These are phyloP conservation scores for Solanum hybrid DNA, from an alignment of 305 asterid species.

Conservation along the genomic window DNA sequence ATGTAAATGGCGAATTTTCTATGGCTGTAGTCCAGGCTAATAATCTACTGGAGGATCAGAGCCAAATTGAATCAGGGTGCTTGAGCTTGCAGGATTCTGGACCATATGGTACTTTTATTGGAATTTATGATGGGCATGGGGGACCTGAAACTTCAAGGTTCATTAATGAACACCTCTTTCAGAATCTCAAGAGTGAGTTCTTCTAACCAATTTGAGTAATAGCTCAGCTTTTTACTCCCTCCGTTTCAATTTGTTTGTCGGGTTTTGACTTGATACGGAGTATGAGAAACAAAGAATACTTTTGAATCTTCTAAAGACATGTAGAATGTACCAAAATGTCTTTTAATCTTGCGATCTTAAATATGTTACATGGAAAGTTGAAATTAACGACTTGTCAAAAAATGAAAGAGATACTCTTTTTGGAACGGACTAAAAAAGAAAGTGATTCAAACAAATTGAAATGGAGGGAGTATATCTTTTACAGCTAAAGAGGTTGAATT, in stretches of 20 bases:
- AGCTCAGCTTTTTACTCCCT: not conserved
- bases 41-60: constrained; percentile 87
- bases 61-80: constrained; percentile 83
- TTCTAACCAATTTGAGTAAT: not conserved
- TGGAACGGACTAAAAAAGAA: not conserved
- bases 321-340: not conserved
- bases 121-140: constrained; percentile 87
- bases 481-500: not conserved
- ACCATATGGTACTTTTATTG: constrained; percentile 84
- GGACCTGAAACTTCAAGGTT: constrained; percentile 86
- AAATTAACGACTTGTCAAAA: not conserved
- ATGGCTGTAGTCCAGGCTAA: constrained; percentile 99
- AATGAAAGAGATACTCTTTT: not conserved
- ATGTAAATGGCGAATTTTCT: constrained; percentile 78
- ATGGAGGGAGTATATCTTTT: not conserved
- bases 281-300: not conserved
- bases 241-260: not conserved
- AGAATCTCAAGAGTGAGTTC: constrained; percentile 71
- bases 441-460: not conserved
- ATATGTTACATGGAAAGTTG: not conserved
- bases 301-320: not conserved
- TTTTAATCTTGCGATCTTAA: not conserved
- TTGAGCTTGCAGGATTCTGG: constrained; percentile 65
- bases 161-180: constrained; percentile 65
- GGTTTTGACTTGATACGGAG: not conserved